phyloP scores from a whole-genome alignment of 1,139 yeast genomes.

The Hyphopichia burtonii region DNA sequence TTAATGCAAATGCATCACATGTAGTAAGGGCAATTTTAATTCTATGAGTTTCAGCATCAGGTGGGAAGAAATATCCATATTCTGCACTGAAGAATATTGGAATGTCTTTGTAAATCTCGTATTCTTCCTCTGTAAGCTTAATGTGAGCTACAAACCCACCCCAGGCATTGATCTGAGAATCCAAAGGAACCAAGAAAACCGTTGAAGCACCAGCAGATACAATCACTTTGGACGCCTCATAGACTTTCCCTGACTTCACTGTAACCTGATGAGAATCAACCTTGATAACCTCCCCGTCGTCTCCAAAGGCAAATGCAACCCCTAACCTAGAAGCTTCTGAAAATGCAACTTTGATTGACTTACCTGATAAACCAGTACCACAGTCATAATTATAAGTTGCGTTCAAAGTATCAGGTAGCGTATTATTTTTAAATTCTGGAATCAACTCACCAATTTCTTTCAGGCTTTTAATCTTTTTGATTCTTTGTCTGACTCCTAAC shows the following conservation, averaged over 20 bases:
- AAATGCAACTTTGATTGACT: constrained; percentile 17
- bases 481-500: constrained; percentile 25
- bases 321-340: constrained; percentile 18
- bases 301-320: constrained; percentile 24
- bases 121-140: constrained; percentile 23
- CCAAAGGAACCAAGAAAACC: constrained; percentile 24
- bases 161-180: constrained; percentile 32
- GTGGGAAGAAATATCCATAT: constrained; percentile 41
- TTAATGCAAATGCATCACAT: constrained; percentile 29
- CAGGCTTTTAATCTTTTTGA: constrained; percentile 24
- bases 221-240: constrained; percentile 27
- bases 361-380: constrained; percentile 27
- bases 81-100: constrained; percentile 40
- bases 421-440: constrained; percentile 9
- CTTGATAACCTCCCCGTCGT: constrained; percentile 16
- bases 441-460: constrained; percentile 18
- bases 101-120: constrained; percentile 21
- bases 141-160: constrained; percentile 38
- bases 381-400: constrained; percentile 19
- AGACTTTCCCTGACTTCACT: constrained; percentile 1
- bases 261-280: constrained; percentile 7
- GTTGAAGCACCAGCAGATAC: constrained; percentile 33
- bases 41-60: constrained; percentile 31
- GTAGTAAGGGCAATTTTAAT: constrained; percentile 41
- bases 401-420: neutral